These are phyloP conservation scores for Paramecium sonneborni DNA, from an alignment of 73 alveolate genomes.

Conservation along the genomic window DNA sequence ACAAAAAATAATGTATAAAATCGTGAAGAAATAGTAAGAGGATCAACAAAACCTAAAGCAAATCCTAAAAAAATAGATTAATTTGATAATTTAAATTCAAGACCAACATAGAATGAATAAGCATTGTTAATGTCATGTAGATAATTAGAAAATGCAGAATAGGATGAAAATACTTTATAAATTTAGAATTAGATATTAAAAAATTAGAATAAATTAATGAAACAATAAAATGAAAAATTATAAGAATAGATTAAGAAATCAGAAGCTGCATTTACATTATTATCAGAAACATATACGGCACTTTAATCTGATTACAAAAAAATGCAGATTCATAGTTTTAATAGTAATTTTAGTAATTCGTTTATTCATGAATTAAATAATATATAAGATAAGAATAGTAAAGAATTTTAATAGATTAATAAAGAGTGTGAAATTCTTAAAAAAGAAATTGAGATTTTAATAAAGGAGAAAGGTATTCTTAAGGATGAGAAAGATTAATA, in stretches of 20 bases:
- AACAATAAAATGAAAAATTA: background rate
- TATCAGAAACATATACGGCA: background rate
- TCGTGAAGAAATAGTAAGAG: background rate
- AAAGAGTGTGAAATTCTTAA: background rate
- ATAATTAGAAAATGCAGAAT: background rate
- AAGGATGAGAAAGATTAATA: background rate
- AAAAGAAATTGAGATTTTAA: background rate
- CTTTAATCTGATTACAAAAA: background rate
- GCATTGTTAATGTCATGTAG: background rate
- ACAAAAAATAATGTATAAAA: background rate
- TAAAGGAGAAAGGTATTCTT: background rate
- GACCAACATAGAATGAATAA: background rate
- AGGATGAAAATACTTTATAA: background rate
- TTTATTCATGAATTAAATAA: background rate
- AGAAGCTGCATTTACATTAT: background rate
- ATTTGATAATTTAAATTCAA: background rate
- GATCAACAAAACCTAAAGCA: conserved; percentile 3
- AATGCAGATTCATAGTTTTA: background rate
- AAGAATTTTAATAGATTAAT: background rate
- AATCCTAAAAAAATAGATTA: background rate
- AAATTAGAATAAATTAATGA: background rate
- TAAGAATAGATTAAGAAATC: background rate
- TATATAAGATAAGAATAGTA: background rate
- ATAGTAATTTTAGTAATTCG: background rate
- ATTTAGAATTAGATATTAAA: background rate